These are phyloP conservation scores for Blastobotrys americana DNA, from an alignment of 805 yeast genomes.

Conservation along the genomic window DNA sequence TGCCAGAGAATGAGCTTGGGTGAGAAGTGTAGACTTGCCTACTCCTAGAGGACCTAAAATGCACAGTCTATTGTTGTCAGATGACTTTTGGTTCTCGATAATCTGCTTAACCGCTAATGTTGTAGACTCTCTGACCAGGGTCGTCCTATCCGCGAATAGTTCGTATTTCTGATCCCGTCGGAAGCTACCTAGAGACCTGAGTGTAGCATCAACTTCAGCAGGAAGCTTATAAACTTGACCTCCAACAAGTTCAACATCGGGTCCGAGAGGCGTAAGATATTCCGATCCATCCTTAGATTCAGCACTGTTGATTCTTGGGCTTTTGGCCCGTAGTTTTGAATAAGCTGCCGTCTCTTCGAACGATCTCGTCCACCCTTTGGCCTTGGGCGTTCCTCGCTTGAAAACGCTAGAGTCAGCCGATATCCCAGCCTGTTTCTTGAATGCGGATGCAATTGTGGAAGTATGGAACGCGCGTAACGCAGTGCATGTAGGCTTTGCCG, in stretches of 20 bases:
- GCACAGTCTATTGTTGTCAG: constrained; percentile 42
- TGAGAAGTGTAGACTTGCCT: constrained; percentile 68
- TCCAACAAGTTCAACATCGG: constrained; percentile 3
- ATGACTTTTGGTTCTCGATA: constrained; percentile 27
- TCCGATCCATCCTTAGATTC: constrained; percentile 10
- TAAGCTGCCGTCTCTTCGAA: constrained; percentile 16
- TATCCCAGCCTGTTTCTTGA: constrained; percentile 12
- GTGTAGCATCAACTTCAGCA: constrained; percentile 34
- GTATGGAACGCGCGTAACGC: constrained; percentile 13
- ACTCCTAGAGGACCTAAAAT: constrained; percentile 66
- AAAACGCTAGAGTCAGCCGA: constrained; percentile 11
- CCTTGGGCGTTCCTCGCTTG: constrained; percentile 21
- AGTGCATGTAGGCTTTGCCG: no score
- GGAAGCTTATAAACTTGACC: constrained; percentile 31
- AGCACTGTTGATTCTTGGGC: constrained; percentile 7
- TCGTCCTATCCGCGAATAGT: constrained; percentile 50
- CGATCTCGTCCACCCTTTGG: constrained; percentile 15
- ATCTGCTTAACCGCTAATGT: constrained; percentile 39
- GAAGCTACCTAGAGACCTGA: constrained; percentile 55
- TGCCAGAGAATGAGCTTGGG: constrained; percentile 62
- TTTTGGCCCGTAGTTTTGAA: constrained; percentile 8
- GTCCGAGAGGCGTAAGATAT: neutral
- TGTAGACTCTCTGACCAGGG: constrained; percentile 50
- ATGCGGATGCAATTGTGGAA: constrained; percentile 6
- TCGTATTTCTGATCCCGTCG: constrained; percentile 64